Base-by-base conservation (phyloP, 208 protist species). In the Acanthamoeba lenticulata region DNA sequence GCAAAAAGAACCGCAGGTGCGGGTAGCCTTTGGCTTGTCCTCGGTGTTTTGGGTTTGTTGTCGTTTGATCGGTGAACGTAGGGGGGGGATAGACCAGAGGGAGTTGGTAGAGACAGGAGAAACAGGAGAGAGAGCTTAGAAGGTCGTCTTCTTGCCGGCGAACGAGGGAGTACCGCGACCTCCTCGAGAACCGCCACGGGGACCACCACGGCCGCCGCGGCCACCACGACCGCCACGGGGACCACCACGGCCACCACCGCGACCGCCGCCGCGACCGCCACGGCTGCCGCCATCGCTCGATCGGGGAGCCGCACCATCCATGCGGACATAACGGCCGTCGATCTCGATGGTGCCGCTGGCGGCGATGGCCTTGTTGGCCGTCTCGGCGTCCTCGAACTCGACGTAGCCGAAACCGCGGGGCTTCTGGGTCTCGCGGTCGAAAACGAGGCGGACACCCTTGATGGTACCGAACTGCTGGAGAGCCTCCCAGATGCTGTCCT, bases 71-170 rank as follows among this genome's bases (percentile, higher is more conserved):
- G n/a, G n/a, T n/a, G n/a, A n/a, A n/a, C n/a, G 32, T 15, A 44
- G 67, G 27, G 67, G 36, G 32, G 36, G 24, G 34, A 21, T 17
- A 77, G 67, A 44, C 19, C 5, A 27, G 1, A 44, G 13, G 2
- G 67, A 67, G 57, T 21, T 21, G 4, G 57, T 67, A n/a, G n/a
- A n/a, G n/a, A n/a, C n/a, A n/a, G n/a, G n/a, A n/a, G n/a, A n/a
- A n/a, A n/a, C n/a, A n/a, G n/a, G n/a, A n/a, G n/a, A n/a, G n/a
- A 77, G 67, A 77, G 67, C 19, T 86, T 86, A 86, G 47, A 86
- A 86, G 77, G 29, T 86, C 27, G 77, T 86, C 77, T 86, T 86
- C 77, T 86, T 86, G 77, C 77, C 77, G 77, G 77, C 77, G 47
- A 86, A 86, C 13, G 77, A 86, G 44, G 40, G 40, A 15, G 77